phyloP scores from a whole-genome alignment of 1,139 yeast species.

The Eremothecium gossypii region DNA sequence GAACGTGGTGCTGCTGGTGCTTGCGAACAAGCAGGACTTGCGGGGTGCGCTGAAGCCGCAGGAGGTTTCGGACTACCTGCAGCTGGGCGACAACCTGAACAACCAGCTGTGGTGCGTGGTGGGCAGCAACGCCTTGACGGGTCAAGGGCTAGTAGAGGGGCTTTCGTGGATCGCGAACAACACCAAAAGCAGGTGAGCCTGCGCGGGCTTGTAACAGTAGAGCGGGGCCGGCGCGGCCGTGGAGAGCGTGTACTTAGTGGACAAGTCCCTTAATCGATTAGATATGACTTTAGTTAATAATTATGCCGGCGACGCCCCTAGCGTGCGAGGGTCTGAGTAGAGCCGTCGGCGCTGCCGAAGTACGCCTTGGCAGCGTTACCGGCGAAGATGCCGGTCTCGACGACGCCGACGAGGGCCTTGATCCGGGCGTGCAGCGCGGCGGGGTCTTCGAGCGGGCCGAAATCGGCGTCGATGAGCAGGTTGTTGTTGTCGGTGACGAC shows the following conservation, averaged over 20 bases:
- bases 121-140: slow-evolving; percentile 67
- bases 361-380: slow-evolving; percentile 65
- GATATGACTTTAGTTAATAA: too few relatives aligned
- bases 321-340: too few relatives aligned
- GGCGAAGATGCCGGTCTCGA: slow-evolving; percentile 89
- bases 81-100: slow-evolving; percentile 42
- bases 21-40: slow-evolving; percentile 87
- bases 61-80: slow-evolving; percentile 52
- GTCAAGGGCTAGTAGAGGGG: slow-evolving; percentile 67
- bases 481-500: slow-evolving; percentile 96
- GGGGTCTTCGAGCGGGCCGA: slow-evolving; percentile 67
- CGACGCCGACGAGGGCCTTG: slow-evolving; percentile 82
- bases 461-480: slow-evolving; percentile 87
- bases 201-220: neutral
- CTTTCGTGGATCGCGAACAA: slow-evolving; percentile 66
- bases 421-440: slow-evolving; percentile 50
- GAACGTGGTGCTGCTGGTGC: slow-evolving; percentile 67
- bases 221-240: too few relatives aligned
- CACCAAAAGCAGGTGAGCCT: slow-evolving; percentile 32
- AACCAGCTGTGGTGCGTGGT: slow-evolving; percentile 67
- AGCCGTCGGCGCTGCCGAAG: slow-evolving; percentile 76
- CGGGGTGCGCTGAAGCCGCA: slow-evolving; percentile 54
- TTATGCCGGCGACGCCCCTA: too few relatives aligned
- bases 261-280: too few relatives aligned
- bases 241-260: too few relatives aligned